Evolutionary conservation across 306 rosid genomes (phyloP), one percentile per base, ranked within the genome.

Genomic region (Pterocarpus santalinus): DNA sequence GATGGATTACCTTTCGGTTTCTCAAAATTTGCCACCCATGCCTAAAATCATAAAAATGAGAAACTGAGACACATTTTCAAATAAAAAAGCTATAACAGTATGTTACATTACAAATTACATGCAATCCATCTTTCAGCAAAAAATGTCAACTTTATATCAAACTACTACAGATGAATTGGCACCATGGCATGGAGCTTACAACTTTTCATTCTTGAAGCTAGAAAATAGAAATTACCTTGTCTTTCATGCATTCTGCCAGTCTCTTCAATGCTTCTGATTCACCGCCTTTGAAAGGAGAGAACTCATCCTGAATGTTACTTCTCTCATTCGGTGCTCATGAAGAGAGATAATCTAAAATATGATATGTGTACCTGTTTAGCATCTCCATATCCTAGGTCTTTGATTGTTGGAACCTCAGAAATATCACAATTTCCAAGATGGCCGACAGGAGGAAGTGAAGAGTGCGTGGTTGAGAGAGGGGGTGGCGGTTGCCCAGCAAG

Each of bases 1-100:
- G 97, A 90, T 68, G 99, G 99, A 74, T 92, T 85, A 41, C 97
- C 97, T 83, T 95, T 95, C 34, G 99, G 97, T 81, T 95, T 95
- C 88, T 95, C 97, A 73, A 92, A 95, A 46, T 90, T 87, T 55
- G 94, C 97, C 83, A 95, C 97, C 94, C 97, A 95, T 38, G 79
- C 88, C 97, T 95, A 58, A 82, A 82, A 58, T 33, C 60, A 75
- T 39, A 57, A 46, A 52, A 55, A 30, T 0, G 70, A 61, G 28
- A 53, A 74, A 80, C 22, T n/a, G 60, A 46, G 17, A 72, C 83
- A 68, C 16, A 61, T 72, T 78, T 33, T 7, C 11, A 32, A 43
- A 65, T 16, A 35, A 81, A 16, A 28, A 15, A 46, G 49, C 43
- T 30, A 65, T 32, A 63, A 72, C 22, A 51, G 49, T 2, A 79